Evolutionary conservation across 176 grass and related monocot genomes (phyloP).

Genomic region (Themeda triandra): DNA sequence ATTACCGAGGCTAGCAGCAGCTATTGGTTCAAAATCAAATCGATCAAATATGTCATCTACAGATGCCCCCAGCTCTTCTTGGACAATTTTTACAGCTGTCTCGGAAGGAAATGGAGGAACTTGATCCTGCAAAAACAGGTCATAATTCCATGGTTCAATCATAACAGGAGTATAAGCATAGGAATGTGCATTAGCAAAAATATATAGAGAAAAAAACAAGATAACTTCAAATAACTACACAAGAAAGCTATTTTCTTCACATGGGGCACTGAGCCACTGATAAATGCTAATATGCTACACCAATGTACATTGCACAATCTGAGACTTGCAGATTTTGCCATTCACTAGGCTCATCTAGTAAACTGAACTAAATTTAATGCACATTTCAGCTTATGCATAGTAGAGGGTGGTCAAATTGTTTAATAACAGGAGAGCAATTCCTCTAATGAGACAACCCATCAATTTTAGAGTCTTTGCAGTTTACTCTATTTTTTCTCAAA

Average conservation of each 20-base stretch:
- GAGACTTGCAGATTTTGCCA: background rate
- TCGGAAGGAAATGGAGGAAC: constrained; percentile 95
- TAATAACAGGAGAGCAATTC: background rate
- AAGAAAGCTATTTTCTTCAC: background rate
- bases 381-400: constrained; percentile 6
- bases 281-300: constrained; percentile 5
- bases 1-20: constrained; percentile 98
- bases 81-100: constrained; percentile 80
- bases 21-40: constrained; percentile 97
- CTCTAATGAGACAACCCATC: background rate
- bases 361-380: constrained; percentile 3
- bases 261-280: background rate
- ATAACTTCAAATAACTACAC: background rate
- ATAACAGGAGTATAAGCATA: background rate
- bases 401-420: background rate
- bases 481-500: background rate
- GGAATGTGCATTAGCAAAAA: background rate
- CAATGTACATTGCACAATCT: background rate
- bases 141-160: constrained; percentile 16
- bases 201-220: background rate
- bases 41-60: constrained; percentile 78
- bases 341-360: background rate
- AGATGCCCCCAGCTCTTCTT: constrained; percentile 85
- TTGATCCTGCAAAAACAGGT: constrained; percentile 63
- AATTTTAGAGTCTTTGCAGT: background rate